A percentile compares a stretch with the other conserved stretches of the same genome.
These are phyloP conservation scores for Musa beccarii DNA, from an alignment of 176 grass and related monocot species.

Conservation along the genomic window DNA sequence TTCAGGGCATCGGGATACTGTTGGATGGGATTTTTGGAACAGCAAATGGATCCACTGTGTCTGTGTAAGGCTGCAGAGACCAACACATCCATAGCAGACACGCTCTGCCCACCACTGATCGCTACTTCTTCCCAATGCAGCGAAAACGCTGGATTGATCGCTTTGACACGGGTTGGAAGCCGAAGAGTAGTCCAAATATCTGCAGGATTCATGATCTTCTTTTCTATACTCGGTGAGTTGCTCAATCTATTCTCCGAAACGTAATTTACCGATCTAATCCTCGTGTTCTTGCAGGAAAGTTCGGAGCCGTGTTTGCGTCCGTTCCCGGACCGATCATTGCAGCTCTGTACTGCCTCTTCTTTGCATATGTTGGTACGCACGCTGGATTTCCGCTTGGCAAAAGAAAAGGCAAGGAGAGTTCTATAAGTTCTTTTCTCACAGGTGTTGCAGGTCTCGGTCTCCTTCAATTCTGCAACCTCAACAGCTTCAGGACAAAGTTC, in stretches of 20 bases:
- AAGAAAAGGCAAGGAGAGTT: not conserved
- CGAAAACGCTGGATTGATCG: slow-evolving; percentile 51
- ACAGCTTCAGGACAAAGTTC: slow-evolving; percentile 64
- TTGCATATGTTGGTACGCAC: slow-evolving; percentile 41
- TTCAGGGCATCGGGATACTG: slow-evolving; percentile 30
- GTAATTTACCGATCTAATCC: not conserved
- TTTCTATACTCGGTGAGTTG: slow-evolving; percentile 43
- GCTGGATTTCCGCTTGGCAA: not conserved
- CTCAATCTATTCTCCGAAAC: not conserved
- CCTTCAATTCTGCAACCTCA: slow-evolving; percentile 65
- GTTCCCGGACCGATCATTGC: slow-evolving; percentile 44
- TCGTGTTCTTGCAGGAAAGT: slow-evolving; percentile 36
- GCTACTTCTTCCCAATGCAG: slow-evolving; percentile 23
- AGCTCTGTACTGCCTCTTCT: slow-evolving; percentile 47
- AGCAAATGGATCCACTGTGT: slow-evolving; percentile 47
- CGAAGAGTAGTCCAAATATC: slow-evolving; percentile 56
- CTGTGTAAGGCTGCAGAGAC: slow-evolving; percentile 36
- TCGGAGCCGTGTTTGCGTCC: slow-evolving; percentile 49
- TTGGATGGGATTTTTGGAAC: slow-evolving; percentile 54
- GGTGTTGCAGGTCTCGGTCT: slow-evolving; percentile 42
- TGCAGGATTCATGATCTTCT: slow-evolving; percentile 57
- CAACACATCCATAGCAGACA: not conserved
- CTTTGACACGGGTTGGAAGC: slow-evolving; percentile 52
- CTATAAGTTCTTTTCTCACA: slow-evolving; percentile 1
- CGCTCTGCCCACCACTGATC: not conserved